phyloP scores from a whole-genome alignment of 78 protist genomes.

The Dictyostelium purpureum region DNA sequence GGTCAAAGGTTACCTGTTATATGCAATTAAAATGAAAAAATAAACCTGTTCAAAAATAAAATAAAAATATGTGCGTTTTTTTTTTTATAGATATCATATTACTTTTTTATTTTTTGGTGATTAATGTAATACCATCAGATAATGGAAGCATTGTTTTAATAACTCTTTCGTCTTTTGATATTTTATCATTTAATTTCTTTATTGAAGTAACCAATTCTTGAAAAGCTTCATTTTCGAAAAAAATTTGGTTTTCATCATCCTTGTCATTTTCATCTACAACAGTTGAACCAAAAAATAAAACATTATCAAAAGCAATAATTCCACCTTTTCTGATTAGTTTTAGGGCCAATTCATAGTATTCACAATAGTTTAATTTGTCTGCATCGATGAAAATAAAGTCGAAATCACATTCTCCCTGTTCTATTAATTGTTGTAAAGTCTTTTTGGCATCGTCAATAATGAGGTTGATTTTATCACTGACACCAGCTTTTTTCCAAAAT shows the following conservation, averaged over 20 bases:
- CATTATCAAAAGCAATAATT: conserved; percentile 83
- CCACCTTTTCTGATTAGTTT: conserved; percentile 82
- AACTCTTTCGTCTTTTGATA: conserved; percentile 72
- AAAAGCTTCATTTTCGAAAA: not conserved
- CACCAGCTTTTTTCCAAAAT: conserved; percentile 77
- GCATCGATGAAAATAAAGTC: conserved; percentile 89
- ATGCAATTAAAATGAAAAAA: no score
- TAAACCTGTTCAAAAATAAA: no score
- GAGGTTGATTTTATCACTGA: conserved; percentile 69
- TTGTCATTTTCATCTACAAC: not conserved
- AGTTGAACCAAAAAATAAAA: conserved; percentile 49
- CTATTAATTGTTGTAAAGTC: conserved; percentile 42
- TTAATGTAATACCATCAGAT: conserved; percentile 81
- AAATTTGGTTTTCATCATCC: not conserved
- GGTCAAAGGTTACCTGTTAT: no score
- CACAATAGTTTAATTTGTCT: conserved; percentile 70
- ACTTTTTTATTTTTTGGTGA: conserved; percentile 52
- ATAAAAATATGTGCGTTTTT: no score
- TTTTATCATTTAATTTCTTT: conserved; percentile 22
- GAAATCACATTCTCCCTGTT: conserved; percentile 49
- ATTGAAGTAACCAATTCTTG: conserved; percentile 25
- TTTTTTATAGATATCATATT: no score
- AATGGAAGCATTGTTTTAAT: conserved; percentile 51
- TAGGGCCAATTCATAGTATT: conserved; percentile 77
- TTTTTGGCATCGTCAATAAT: conserved; percentile 72